Evolutionary conservation across 768 basidiomycete genomes (phyloP).

Genomic region (Dentipellis fragilis): DNA sequence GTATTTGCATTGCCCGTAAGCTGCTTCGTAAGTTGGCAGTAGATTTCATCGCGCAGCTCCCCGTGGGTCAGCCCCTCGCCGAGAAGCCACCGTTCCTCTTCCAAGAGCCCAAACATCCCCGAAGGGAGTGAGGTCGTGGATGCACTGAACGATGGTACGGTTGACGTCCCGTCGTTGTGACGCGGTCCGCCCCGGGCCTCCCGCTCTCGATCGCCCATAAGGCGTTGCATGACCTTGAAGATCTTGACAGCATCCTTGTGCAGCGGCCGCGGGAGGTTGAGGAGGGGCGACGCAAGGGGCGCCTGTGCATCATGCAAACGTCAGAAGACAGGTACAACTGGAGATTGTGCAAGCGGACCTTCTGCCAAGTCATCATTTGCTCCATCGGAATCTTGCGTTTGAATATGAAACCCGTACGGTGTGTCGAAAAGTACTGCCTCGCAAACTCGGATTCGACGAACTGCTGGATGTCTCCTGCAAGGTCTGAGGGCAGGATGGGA

Average conservation of each 20-base stretch:
- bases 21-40: slow-evolving; percentile 90
- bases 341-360: slow-evolving; percentile 30
- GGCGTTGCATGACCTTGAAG: slow-evolving; percentile 84
- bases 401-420: slow-evolving; percentile 84
- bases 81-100: slow-evolving; percentile 84
- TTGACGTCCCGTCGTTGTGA: slow-evolving; percentile 8
- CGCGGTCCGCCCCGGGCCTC: slow-evolving; percentile 44
- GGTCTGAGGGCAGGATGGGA: slow-evolving; percentile 69
- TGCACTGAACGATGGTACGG: slow-evolving; percentile 5
- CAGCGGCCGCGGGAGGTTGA: slow-evolving; percentile 55
- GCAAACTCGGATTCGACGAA: slow-evolving; percentile 85
- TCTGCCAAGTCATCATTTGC: slow-evolving; percentile 90
- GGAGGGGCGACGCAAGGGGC: slow-evolving; percentile 63
- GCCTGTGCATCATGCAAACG: slow-evolving; percentile 23
- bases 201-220: slow-evolving; percentile 88
- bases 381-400: slow-evolving; percentile 70
- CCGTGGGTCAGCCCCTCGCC: slow-evolving; percentile 69
- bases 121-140: slow-evolving; percentile 12
- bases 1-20: slow-evolving; percentile 71
- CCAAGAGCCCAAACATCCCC: slow-evolving; percentile 44
- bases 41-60: slow-evolving; percentile 88
- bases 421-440: slow-evolving; percentile 79
- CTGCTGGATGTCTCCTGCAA: slow-evolving; percentile 77
- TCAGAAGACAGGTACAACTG: not conserved
- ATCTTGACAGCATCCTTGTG: slow-evolving; percentile 72